Conservation (phyloP, 1,139 yeast species). For the Groenewaldozyma auringiensis region DNA sequence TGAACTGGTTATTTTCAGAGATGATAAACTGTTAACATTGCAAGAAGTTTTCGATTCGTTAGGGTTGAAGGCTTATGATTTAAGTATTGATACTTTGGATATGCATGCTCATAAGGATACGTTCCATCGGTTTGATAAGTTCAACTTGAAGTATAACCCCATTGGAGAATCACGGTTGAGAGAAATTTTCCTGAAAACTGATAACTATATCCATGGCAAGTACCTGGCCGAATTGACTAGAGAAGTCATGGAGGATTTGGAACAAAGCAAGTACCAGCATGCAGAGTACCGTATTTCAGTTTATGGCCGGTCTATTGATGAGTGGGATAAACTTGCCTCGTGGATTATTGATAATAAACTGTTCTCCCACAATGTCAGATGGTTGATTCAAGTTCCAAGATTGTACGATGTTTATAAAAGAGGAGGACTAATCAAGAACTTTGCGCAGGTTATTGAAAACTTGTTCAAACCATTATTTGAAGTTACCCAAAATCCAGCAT, state of each 20-base stretch:
- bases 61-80: constrained; percentile 85
- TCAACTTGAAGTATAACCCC: constrained; percentile 94
- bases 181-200: constrained; percentile 92
- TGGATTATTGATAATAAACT: constrained; percentile 95
- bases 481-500: constrained; percentile 72
- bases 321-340: constrained; percentile 91
- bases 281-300: constrained; percentile 91
- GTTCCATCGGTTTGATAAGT: constrained; percentile 95
- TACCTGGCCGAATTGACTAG: constrained; percentile 89
- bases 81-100: constrained; percentile 92
- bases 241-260: constrained; percentile 88
- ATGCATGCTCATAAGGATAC: constrained; percentile 99
- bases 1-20: constrained; percentile 89
- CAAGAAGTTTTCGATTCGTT: constrained; percentile 84
- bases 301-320: constrained; percentile 81
- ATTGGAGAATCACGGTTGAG: constrained; percentile 95
- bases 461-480: constrained; percentile 87
- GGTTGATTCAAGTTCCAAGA: constrained; percentile 95
- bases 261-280: constrained; percentile 93
- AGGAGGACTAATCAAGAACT: constrained; percentile 59
- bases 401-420: constrained; percentile 82
- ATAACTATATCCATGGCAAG: constrained; percentile 79
- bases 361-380: constrained; percentile 88
- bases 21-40: constrained; percentile 81
- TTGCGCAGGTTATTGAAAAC: constrained; percentile 71